phyloP scores from a whole-genome alignment of 345 rosid species.

The Erucastrum elatum region DNA sequence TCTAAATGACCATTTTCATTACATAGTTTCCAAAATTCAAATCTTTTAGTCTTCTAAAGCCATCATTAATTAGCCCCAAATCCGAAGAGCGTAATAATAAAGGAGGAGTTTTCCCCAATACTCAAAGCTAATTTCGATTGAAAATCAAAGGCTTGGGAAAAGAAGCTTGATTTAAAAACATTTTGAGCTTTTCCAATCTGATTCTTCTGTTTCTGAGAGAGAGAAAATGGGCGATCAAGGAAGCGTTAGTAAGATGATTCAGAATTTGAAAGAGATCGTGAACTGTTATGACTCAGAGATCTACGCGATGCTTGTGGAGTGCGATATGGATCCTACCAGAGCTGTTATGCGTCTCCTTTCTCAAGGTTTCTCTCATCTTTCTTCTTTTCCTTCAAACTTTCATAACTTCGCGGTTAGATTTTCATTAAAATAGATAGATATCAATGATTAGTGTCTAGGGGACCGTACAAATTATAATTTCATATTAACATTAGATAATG shows the following conservation, averaged over 20 bases:
- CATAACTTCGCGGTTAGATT: not conserved
- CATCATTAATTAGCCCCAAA: not conserved
- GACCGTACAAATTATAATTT: not conserved
- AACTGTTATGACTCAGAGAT: constrained; percentile 84
- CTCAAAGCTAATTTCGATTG: not conserved
- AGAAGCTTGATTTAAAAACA: not conserved
- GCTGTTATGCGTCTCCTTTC: constrained; percentile 82
- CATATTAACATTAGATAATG: not conserved
- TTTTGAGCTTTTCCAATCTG: not conserved
- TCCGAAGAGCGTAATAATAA: not conserved
- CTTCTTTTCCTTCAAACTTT: not conserved
- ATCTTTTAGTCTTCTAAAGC: not conserved
- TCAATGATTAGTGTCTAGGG: not conserved
- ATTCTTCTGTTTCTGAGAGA: not conserved
- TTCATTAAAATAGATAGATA: not conserved
- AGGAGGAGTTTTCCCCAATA: not conserved
- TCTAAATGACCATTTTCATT: not conserved
- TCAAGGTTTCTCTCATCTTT: constrained; percentile 55
- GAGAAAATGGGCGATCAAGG: not conserved
- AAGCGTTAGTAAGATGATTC: constrained; percentile 59
- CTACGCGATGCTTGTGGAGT: constrained; percentile 85
- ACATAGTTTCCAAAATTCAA: not conserved
- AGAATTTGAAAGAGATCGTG: constrained; percentile 87
- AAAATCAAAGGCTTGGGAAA: not conserved
- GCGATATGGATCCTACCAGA: constrained; percentile 92